A percentile compares a stretch with the other conserved stretches of the same genome.
Evolutionary conservation across 2,329 filamentous ascomycete genomes (phyloP).

Genomic region (Pseudocercospora macadamiae): DNA sequence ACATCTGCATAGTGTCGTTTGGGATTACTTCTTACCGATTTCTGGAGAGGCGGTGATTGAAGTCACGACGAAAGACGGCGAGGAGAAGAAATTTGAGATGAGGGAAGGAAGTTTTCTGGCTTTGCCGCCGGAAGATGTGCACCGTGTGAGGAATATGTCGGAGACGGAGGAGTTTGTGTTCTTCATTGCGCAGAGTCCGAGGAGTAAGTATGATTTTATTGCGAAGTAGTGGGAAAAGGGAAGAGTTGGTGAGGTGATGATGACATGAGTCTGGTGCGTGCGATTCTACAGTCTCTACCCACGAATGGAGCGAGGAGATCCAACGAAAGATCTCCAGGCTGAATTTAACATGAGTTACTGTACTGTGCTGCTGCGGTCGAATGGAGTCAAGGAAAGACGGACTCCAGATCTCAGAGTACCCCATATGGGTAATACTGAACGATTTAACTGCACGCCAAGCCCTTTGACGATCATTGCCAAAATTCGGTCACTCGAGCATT

Average conservation of each 20-base stretch:
- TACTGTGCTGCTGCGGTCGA: too few species aligned
- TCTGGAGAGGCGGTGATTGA: conserved; percentile 17
- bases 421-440: too few species aligned
- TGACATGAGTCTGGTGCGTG: too few species aligned
- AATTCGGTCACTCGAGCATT: neutral
- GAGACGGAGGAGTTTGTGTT: conserved; percentile 20
- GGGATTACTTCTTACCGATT: conserved; percentile 19
- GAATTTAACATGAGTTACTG: too few species aligned
- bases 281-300: too few species aligned
- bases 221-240: neutral
- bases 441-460: too few species aligned
- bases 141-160: conserved; percentile 20
- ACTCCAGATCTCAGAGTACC: too few species aligned
- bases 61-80: conserved; percentile 21
- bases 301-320: too few species aligned
- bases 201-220: conserved; percentile 21
- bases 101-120: conserved; percentile 17
- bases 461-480: neutral
- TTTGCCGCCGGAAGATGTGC: conserved; percentile 18
- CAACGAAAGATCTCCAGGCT: too few species aligned
- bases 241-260: too few species aligned
- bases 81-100: conserved; percentile 19
- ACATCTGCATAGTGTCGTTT: conserved; percentile 13
- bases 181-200: conserved; percentile 21
- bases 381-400: too few species aligned